These are phyloP conservation scores for Ogataea corticis DNA, from an alignment of 805 yeast genomes.

Conservation along the genomic window DNA sequence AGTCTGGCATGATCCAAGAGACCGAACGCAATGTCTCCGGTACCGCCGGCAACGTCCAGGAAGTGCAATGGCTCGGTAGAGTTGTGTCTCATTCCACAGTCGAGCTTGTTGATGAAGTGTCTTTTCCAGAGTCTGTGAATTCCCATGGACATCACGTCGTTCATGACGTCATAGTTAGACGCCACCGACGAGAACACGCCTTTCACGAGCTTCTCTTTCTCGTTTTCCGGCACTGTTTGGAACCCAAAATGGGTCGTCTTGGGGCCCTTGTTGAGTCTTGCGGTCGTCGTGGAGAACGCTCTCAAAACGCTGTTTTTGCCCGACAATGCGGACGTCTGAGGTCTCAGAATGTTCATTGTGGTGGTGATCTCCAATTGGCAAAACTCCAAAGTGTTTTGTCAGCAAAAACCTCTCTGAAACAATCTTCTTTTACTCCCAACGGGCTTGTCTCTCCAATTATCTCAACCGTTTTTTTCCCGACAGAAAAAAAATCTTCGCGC, in stretches of 20 bases:
- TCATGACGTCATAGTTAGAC: slow-evolving; percentile 91
- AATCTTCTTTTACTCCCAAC: too few relatives aligned
- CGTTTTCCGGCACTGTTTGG: slow-evolving; percentile 72
- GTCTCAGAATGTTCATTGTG: neutral
- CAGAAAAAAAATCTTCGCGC: too few relatives aligned
- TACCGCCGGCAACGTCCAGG: slow-evolving; percentile 97
- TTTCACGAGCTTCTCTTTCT: slow-evolving; percentile 81
- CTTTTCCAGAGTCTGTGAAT: slow-evolving; percentile 93
- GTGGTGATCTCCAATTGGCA: neutral
- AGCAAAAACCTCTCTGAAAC: too few relatives aligned
- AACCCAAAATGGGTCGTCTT: slow-evolving; percentile 92
- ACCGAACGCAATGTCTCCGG: slow-evolving; percentile 98
- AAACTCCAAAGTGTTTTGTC: too few relatives aligned
- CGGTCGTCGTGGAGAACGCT: slow-evolving; percentile 12
- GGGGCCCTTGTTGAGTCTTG: slow-evolving; percentile 7
- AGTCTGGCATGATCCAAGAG: slow-evolving; percentile 85
- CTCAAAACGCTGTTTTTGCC: slow-evolving; percentile 8
- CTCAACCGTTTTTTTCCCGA: too few relatives aligned
- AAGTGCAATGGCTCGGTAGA: slow-evolving; percentile 73
- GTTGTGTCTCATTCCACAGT: slow-evolving; percentile 92
- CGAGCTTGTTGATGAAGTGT: slow-evolving; percentile 82
- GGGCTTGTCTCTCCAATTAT: too few relatives aligned
- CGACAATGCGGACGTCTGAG: neutral
- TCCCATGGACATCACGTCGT: slow-evolving; percentile 97
- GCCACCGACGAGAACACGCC: slow-evolving; percentile 95